Conservation (phyloP, 495 filamentous ascomycete species). For the Lasiosphaeris hirsuta region DNA sequence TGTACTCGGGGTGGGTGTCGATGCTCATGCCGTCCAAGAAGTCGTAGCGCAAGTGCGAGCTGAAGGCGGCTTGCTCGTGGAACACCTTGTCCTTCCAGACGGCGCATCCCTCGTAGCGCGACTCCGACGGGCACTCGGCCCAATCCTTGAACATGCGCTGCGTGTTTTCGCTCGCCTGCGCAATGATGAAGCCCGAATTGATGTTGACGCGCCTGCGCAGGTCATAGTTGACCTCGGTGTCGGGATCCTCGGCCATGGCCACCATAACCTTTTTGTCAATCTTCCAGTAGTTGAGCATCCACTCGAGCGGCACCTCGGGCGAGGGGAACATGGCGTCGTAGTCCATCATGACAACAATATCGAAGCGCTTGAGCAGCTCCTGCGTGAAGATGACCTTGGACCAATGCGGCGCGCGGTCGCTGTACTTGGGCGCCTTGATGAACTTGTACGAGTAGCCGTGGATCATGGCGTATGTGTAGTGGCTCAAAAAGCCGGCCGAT, state of each 20-base stretch:
- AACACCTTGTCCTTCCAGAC: conserved; percentile 24
- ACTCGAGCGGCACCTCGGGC: conserved; percentile 50
- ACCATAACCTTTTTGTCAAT: conserved; percentile 40
- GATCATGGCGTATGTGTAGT: conserved; percentile 46
- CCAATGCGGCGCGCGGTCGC: conserved; percentile 44
- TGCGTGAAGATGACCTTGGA: conserved; percentile 47
- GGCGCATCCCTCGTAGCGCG: conserved; percentile 26
- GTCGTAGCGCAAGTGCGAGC: conserved; percentile 28
- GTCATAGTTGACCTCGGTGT: conserved; percentile 22
- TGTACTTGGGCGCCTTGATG: conserved; percentile 33
- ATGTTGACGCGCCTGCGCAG: conserved; percentile 17
- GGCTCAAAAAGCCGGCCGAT: conserved; percentile 38
- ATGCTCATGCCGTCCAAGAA: conserved; percentile 29
- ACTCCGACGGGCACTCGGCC: conserved; percentile 29
- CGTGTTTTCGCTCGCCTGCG: conserved; percentile 26
- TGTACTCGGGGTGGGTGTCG: conserved; percentile 19
- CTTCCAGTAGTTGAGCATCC: conserved; percentile 54
- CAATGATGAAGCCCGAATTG: conserved; percentile 33
- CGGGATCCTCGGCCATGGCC: conserved; percentile 44
- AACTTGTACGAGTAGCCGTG: conserved; percentile 56
- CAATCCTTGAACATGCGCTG: conserved; percentile 28
- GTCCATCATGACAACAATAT: conserved; percentile 50
- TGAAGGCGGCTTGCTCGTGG: conserved; percentile 32
- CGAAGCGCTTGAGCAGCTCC: conserved; percentile 42
- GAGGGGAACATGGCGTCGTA: conserved; percentile 47